These are phyloP conservation scores for Hirsutella rhossiliensis DNA, from an alignment of 2,329 filamentous ascomycete species.

Conservation along the genomic window DNA sequence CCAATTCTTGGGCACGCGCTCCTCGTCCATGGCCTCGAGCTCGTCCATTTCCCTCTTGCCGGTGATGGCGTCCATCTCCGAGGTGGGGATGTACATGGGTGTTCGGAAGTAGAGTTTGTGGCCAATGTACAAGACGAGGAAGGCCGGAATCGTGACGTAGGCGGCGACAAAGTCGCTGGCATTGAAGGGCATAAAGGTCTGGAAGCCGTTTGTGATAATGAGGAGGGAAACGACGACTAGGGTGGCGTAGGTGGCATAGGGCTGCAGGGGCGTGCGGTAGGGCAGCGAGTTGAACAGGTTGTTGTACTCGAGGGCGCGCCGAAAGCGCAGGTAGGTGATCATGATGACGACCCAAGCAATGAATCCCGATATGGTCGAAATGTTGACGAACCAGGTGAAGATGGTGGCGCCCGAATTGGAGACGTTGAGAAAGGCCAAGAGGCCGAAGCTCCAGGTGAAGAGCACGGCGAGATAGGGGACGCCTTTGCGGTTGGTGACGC, in stretches of 20 bases:
- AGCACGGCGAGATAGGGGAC: slow-evolving; percentile 46
- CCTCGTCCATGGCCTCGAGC: slow-evolving; percentile 34
- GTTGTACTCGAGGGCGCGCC: slow-evolving; percentile 40
- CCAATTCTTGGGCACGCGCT: slow-evolving; percentile 36
- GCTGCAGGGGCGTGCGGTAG: slow-evolving; percentile 39
- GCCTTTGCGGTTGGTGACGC: slow-evolving; percentile 45
- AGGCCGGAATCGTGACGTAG: slow-evolving; percentile 52
- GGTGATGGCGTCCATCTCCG: slow-evolving; percentile 42
- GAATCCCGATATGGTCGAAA: slow-evolving; percentile 51
- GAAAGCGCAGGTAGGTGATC: slow-evolving; percentile 48
- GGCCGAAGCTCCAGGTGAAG: slow-evolving; percentile 44
- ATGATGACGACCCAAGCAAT: slow-evolving; percentile 49
- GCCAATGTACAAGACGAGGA: slow-evolving; percentile 45
- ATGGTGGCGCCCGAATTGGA: slow-evolving; percentile 49
- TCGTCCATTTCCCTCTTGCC: slow-evolving; percentile 53
- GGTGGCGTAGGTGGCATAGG: slow-evolving; percentile 52
- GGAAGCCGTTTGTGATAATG: slow-evolving; percentile 64
- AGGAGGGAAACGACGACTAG: slow-evolving; percentile 48
- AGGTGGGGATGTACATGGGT: slow-evolving; percentile 24
- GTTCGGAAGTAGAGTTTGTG: slow-evolving; percentile 44
- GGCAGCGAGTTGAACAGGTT: slow-evolving; percentile 37
- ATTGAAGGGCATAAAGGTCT: slow-evolving; percentile 60
- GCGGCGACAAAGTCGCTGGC: slow-evolving; percentile 50
- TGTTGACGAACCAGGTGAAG: slow-evolving; percentile 61
- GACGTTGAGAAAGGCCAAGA: slow-evolving; percentile 59